Evolutionary conservation across 371 early-diverging fungal genomes (phyloP).

Genomic region (Mortierella sp.): DNA sequence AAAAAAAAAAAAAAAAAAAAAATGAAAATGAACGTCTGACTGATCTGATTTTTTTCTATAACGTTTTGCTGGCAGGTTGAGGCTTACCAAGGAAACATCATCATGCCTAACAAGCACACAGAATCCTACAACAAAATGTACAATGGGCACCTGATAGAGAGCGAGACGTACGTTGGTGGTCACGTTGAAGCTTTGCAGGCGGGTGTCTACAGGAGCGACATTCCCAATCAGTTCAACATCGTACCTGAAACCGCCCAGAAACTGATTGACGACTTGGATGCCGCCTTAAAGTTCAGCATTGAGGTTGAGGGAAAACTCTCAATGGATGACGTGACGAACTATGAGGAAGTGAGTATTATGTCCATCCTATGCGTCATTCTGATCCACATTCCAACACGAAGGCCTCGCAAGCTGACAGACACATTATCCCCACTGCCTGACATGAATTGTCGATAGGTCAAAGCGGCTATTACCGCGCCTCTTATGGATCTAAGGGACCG

Average conservation of each 20-base stretch:
- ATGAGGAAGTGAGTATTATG: conserved; percentile 46
- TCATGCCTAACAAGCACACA: conserved; percentile 97
- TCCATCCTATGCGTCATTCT: background rate
- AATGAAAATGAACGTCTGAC: no score
- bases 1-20: no score
- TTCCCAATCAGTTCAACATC: conserved; percentile 89
- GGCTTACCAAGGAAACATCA: conserved; percentile 90
- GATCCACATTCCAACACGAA: no score
- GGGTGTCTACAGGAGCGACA: conserved; percentile 98
- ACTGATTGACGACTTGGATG: conserved; percentile 92
- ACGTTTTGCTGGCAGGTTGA: conserved; percentile 75
- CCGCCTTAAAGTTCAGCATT: conserved; percentile 89
- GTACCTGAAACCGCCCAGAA: conserved; percentile 76
- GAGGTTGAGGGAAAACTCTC: conserved; percentile 79
- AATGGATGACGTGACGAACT: conserved; percentile 53
- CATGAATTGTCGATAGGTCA: no score
- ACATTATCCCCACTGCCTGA: no score
- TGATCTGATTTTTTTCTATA: no score
- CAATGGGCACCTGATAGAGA: conserved; percentile 94
- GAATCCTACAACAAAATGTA: conserved; percentile 81
- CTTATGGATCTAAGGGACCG: conserved; percentile 76
- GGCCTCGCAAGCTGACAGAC: no score
- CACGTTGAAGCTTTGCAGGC: conserved; percentile 99
- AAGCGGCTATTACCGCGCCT: conserved; percentile 63
- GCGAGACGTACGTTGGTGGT: conserved; percentile 99